Conservation (phyloP, 768 basidiomycete species). For the Ramaria sp. region DNA sequence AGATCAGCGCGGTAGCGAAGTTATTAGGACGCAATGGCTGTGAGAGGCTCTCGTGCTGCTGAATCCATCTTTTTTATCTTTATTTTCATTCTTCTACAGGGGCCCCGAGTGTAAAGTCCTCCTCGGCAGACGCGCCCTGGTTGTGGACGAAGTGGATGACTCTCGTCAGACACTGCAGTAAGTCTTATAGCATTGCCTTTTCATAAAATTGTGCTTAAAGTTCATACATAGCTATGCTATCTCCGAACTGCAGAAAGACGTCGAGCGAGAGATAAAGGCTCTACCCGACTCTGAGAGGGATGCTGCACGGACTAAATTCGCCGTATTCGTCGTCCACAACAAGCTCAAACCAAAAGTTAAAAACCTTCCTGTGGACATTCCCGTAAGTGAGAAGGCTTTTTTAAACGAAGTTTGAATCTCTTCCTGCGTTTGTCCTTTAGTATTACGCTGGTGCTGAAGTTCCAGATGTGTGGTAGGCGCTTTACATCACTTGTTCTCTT, state of each 20-base stretch:
- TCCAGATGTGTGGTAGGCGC: slow-evolving; percentile 54
- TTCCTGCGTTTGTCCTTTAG: slow-evolving; percentile 20
- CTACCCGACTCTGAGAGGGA: slow-evolving; percentile 67
- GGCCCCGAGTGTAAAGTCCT: slow-evolving; percentile 59
- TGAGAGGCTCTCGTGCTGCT: slow-evolving; percentile 25
- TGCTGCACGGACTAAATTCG: slow-evolving; percentile 72
- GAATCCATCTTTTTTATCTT: slow-evolving; percentile 1
- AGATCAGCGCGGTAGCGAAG: slow-evolving; percentile 71
- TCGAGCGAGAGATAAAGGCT: slow-evolving; percentile 53
- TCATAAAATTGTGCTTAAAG: not conserved
- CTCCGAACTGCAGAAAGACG: slow-evolving; percentile 81
- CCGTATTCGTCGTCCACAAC: slow-evolving; percentile 90
- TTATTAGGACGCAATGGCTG: slow-evolving; percentile 97
- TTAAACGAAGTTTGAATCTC: not conserved
- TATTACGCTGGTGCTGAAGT: slow-evolving; percentile 81
- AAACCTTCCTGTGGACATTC: slow-evolving; percentile 51
- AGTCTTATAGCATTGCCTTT: slow-evolving; percentile 18
- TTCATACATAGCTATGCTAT: slow-evolving; percentile 63
- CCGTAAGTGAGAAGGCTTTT: slow-evolving; percentile 31
- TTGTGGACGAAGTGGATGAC: slow-evolving; percentile 86
- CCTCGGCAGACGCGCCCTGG: slow-evolving; percentile 70
- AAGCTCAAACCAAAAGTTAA: slow-evolving; percentile 84
- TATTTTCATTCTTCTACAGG: slow-evolving; percentile 15
- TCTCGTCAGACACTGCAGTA: slow-evolving; percentile 83
- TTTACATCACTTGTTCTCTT: slow-evolving; percentile 4